Percentiles rank a stretch among this genome's conserved stretches.
phyloP scores from a whole-genome alignment of 2,329 filamentous ascomycete genomes.

The Lachnellula suecica region DNA sequence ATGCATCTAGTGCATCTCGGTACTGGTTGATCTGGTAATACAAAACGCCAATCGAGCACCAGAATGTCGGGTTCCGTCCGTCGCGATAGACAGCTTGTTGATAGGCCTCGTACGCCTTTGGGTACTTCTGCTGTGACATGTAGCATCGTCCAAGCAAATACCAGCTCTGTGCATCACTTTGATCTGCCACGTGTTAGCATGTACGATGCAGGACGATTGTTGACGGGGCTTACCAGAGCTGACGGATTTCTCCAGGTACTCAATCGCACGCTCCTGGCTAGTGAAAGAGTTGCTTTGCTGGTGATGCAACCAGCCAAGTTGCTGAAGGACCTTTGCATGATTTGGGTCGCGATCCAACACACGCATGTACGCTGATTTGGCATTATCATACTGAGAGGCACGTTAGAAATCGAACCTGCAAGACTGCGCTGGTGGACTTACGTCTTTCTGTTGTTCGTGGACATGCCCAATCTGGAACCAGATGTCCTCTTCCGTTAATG shows the following conservation, averaged over 20 bases:
- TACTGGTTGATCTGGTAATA: constrained; percentile 99
- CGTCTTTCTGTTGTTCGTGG: constrained; percentile 97
- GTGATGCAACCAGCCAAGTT: constrained; percentile 96
- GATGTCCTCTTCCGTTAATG: constrained; percentile 94
- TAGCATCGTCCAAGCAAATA: constrained; percentile 96
- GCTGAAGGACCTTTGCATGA: constrained; percentile 96
- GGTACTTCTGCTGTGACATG: constrained; percentile 99
- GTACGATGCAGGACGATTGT: constrained; percentile 22
- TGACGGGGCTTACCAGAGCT: constrained; percentile 67
- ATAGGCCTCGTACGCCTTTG: constrained; percentile 97
- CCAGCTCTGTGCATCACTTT: constrained; percentile 96
- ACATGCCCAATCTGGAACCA: constrained; percentile 99
- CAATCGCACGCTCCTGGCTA: constrained; percentile 93
- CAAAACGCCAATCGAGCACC: constrained; percentile 97
- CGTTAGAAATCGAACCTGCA: constrained; percentile 28
- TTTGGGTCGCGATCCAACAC: constrained; percentile 93
- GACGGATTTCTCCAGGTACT: constrained; percentile 96
- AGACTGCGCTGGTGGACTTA: constrained; percentile 49
- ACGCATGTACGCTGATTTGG: constrained; percentile 87
- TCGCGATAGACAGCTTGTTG: constrained; percentile 98
- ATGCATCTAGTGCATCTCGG: constrained; percentile 93
- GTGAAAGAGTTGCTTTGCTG: constrained; percentile 90
- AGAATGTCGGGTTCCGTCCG: constrained; percentile 96
- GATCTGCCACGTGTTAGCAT: constrained; percentile 59
- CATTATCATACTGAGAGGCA: constrained; percentile 74